Evolutionary conservation across 2,329 filamentous ascomycete species (phyloP), one percentile per base, ranked within the genome.

Genomic region (Ilyonectria mors-panacis): DNA sequence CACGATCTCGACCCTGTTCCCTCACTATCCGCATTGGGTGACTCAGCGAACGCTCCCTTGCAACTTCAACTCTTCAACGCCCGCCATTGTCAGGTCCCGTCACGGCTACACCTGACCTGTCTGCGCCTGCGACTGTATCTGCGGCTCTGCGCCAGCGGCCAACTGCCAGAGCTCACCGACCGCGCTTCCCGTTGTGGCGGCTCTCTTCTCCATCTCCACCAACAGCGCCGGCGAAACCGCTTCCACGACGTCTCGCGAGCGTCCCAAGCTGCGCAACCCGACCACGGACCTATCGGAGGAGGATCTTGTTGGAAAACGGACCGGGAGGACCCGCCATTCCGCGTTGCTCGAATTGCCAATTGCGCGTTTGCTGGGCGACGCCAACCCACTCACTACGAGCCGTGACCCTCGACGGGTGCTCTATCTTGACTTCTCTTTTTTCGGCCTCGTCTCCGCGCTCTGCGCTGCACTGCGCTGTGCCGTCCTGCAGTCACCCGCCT

Each of bases 401-500:
- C 65, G 57, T 60, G 60, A 65, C 68, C 61, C 68, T 70, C 54
- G 66, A 70, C 66, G 66, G 63, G 68, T 42, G 23, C 56, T 51
- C 39, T 45, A 62, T 59, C 59, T 63, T 63, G 33, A 47, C 55
- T 35, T 57, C 44, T 23, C 28, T 63, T 50, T 42, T 59, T 58
- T 45, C 23, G 54, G 58, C 65, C 53, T 59, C 55, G 58, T 37
- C 64, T 70, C 54, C 61, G 56, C 65, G 54, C 60, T 57, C 61
- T 48, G 63, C 62, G 51, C 54, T 62, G 65, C 73, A 59, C 62
- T 69, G 70, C 66, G 73, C 66, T 76, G 73, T 73, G 64, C 59
- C 61, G 63, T 65, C 28, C 73, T 73, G 71, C 67, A 73, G 73
- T 69, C 62, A 65, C 65, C 62, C 70, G 66, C 73, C 62, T 70